Base-by-base conservation (phyloP, 2,329 filamentous ascomycete genomes). In the Fusarium pilosicola region DNA sequence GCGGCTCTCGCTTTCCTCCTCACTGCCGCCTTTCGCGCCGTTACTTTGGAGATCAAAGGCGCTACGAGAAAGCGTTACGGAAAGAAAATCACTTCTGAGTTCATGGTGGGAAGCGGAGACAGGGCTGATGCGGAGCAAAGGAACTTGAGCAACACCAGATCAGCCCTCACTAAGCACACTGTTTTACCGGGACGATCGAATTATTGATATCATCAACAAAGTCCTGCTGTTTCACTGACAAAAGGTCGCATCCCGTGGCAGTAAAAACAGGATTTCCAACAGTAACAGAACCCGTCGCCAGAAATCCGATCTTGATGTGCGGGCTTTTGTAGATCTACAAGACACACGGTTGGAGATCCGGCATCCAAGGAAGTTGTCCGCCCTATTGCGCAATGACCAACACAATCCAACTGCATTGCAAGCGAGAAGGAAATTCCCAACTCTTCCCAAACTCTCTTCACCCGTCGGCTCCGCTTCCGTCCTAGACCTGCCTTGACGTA, bases 41-140 rank as follows among this genome's bases (percentile, higher is more conserved):
- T 75, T 58, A 61, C 71, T 75, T 70, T 70, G 63, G 68, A 69
- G 62, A 66, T 61, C 60, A 28, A 48, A 61, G 36, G 65, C 49
- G 36, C 65, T 61, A 68, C n/a, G 32, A 49, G 57, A 68, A 34
- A 68, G 52, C 65, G 36, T 68, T 62, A 65, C 71, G 52, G 55
- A 68, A 32, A 46, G 49, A 58, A 64, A 52, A 73, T 74, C 73
- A 44, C 54, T 55, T 69, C 66, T 65, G 26, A 45, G 15, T 73
- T 70, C 46, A 66, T 65, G 65, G 56, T 63, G 65, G 56, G 42
- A 70, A 70, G 74, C 67, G 68, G 74, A 70, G 76, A 57, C 61
- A 52, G 62, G 61, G 56, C 68, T 62, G 65, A 39, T 69, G 70
- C 76, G 76, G 76, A 77, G 70, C 70, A 77, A 73, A 73, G 73